These are phyloP conservation scores for Drechslerella dactyloides DNA, from an alignment of 2,329 filamentous ascomycete genomes.

Conservation along the genomic window DNA sequence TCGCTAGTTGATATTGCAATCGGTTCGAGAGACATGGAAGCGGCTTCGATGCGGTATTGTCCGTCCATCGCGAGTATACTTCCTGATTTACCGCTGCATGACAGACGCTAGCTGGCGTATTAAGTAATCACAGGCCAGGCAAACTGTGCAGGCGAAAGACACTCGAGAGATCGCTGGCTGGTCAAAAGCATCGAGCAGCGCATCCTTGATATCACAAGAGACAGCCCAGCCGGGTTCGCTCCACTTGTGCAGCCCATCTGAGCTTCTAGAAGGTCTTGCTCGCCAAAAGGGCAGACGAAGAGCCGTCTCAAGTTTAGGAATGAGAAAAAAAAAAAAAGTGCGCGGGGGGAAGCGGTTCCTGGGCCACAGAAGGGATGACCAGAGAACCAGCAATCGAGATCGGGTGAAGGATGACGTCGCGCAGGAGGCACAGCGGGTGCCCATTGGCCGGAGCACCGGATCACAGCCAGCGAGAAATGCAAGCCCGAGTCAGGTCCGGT, in stretches of 20 bases:
- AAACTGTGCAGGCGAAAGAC: too few relatives aligned
- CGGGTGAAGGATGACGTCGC: neutral
- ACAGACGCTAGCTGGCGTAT: neutral
- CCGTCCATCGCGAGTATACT: neutral
- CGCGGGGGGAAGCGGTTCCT: too few relatives aligned
- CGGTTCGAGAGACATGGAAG: too few relatives aligned
- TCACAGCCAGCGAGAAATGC: neutral
- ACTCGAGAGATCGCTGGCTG: neutral
- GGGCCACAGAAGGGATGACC: neutral
- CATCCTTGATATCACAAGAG: constrained; percentile 12
- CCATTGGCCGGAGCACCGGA: neutral
- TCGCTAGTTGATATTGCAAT: too few relatives aligned
- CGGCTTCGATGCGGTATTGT: too few relatives aligned
- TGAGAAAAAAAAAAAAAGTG: too few relatives aligned
- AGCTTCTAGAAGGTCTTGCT: constrained; percentile 36
- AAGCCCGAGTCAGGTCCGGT: neutral
- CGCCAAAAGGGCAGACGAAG: constrained; percentile 30
- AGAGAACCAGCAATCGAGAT: neutral
- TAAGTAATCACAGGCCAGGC: neutral
- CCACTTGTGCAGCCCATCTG: constrained; percentile 23
- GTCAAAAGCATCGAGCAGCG: neutral
- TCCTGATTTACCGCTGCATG: neutral
- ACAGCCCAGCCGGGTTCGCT: constrained; percentile 31
- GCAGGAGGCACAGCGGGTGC: neutral
- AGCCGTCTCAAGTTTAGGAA: too few relatives aligned